Conservation (phyloP, 805 yeast species). For the Saccharomycopsis olivae region DNA sequence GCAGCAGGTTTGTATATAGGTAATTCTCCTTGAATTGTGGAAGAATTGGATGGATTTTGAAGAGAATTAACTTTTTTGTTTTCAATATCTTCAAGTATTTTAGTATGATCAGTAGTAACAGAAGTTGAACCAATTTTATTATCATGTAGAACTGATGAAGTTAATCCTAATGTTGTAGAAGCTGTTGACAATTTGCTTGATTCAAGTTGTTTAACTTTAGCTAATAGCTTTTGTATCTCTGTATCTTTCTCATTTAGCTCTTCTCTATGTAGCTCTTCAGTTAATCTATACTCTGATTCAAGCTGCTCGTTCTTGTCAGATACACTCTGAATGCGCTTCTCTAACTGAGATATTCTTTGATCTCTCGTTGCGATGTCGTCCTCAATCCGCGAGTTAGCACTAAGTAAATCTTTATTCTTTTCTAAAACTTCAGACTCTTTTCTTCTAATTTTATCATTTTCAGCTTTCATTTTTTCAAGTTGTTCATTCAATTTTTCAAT, state of each 20-base stretch:
- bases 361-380: background rate
- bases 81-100: too few species aligned
- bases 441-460: background rate
- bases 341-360: constrained; percentile 7
- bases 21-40: constrained; percentile 27
- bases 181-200: background rate
- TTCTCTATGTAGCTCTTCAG: constrained; percentile 11
- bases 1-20: constrained; percentile 41
- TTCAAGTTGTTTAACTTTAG: constrained; percentile 1
- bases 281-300: constrained; percentile 1
- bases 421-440: constrained; percentile 2
- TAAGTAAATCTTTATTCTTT: constrained; percentile 9
- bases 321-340: background rate
- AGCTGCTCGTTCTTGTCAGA: background rate
- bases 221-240: constrained; percentile 6
- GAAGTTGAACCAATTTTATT: too few species aligned
- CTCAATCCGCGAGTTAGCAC: constrained; percentile 9
- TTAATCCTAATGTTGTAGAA: background rate
- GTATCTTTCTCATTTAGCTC: constrained; percentile 3
- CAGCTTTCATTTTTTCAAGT: constrained; percentile 1
- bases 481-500: constrained; percentile 8
- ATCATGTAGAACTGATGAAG: too few species aligned
- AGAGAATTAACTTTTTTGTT: too few species aligned
- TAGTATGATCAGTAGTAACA: too few species aligned
- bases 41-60: constrained; percentile 20